Evolutionary conservation across 2,329 filamentous ascomycete genomes (phyloP).

Genomic region (Fusarium sp.): DNA sequence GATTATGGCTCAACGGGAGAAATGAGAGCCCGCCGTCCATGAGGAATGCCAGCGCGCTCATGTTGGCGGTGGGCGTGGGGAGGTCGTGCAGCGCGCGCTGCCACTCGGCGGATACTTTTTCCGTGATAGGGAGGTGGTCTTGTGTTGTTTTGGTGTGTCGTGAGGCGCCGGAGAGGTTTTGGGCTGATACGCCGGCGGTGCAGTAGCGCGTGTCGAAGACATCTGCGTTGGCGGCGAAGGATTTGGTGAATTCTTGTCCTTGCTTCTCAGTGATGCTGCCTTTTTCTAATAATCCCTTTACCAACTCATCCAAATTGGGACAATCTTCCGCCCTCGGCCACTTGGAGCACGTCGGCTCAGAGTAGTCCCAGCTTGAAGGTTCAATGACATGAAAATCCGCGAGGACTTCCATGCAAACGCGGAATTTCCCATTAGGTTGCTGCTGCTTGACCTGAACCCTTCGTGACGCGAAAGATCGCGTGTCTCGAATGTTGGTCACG

Average conservation of each 20-base stretch:
- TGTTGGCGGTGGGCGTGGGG: constrained; percentile 42
- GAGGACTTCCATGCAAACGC: constrained; percentile 54
- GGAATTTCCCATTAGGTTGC: constrained; percentile 46
- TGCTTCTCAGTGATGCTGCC: constrained; percentile 40
- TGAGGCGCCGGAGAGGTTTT: constrained; percentile 54
- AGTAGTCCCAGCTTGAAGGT: constrained; percentile 49
- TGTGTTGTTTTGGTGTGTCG: constrained; percentile 52
- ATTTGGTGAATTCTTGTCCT: constrained; percentile 30
- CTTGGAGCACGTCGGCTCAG: constrained; percentile 43
- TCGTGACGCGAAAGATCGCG: constrained; percentile 58
- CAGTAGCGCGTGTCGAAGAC: constrained; percentile 50
- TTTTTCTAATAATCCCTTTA: constrained; percentile 22
- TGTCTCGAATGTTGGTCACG: constrained; percentile 52
- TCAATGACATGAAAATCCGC: constrained; percentile 59
- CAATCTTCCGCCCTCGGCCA: constrained; percentile 46
- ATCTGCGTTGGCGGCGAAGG: constrained; percentile 43
- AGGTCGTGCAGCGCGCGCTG: constrained; percentile 41
- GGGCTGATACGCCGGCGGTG: constrained; percentile 52
- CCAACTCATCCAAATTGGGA: constrained; percentile 11
- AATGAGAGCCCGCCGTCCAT: constrained; percentile 57
- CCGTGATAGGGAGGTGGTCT: constrained; percentile 44
- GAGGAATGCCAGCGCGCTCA: constrained; percentile 52
- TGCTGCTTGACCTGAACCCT: constrained; percentile 56
- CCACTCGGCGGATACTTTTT: constrained; percentile 55
- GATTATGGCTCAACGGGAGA: constrained; percentile 53